Conservation (phyloP, 75 land plant genomes). For the Gnetum montanum region DNA sequence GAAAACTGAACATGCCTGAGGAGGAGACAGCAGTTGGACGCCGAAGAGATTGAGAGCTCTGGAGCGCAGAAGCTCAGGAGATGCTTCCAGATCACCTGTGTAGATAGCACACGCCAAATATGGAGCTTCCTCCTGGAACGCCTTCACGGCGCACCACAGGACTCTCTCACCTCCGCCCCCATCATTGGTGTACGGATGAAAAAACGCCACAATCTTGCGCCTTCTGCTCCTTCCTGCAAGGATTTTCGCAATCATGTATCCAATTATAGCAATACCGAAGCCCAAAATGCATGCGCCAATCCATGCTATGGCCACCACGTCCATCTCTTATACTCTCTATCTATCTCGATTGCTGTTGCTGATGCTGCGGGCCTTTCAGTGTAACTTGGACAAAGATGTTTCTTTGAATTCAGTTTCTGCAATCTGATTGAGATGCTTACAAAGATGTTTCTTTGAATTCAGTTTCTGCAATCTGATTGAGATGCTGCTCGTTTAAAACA, state of each 20-base stretch:
- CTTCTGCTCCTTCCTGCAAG: slow-evolving; percentile 17
- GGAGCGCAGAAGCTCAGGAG: slow-evolving; percentile 47
- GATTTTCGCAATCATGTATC: slow-evolving; percentile 9
- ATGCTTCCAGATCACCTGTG: slow-evolving; percentile 89
- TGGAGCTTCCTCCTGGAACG: slow-evolving; percentile 69
- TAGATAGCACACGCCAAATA: slow-evolving; percentile 52
- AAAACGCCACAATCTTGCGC: slow-evolving; percentile 58
- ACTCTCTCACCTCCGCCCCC: slow-evolving; percentile 99
- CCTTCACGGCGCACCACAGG: slow-evolving; percentile 93
- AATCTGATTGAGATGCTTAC: too few species aligned
- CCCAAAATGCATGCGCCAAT: too few species aligned
- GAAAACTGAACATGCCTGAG: slow-evolving; percentile 44
- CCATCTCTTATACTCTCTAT: too few species aligned
- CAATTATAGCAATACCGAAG: too few species aligned
- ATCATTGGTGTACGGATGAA: slow-evolving; percentile 97
- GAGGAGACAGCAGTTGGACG: slow-evolving; percentile 48
- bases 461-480: too few species aligned
- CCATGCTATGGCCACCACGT: too few species aligned
- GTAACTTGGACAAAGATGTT: too few species aligned
- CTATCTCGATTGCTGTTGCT: too few species aligned
- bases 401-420: too few species aligned
- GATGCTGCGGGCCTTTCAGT: too few species aligned
- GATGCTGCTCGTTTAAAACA: too few species aligned
- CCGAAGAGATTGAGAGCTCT: slow-evolving; percentile 86
- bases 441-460: too few species aligned